Evolutionary conservation across 176 grass and related monocot genomes (phyloP).

Genomic region (Guadua angustifolia): DNA sequence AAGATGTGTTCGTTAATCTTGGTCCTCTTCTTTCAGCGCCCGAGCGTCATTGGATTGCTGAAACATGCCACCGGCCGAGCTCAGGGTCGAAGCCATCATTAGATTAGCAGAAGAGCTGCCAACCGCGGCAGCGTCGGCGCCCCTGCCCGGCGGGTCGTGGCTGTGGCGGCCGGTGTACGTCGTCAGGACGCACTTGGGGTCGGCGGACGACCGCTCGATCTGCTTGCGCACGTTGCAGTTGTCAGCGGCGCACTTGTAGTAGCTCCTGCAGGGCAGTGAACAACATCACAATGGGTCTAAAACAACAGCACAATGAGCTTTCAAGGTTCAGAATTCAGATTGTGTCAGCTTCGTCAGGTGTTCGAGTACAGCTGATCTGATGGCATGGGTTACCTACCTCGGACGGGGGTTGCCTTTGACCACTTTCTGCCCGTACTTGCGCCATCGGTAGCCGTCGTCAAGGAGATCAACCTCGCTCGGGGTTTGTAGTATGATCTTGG

Average conservation of each 20-base stretch:
- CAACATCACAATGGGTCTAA: background rate
- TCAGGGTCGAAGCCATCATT: background rate
- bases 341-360: background rate
- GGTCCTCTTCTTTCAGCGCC: conserved; percentile 48
- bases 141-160: conserved; percentile 45
- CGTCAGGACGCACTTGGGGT: conserved; percentile 51
- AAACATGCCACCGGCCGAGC: background rate
- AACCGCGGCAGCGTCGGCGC: background rate
- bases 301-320: background rate
- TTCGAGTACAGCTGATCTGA: background rate
- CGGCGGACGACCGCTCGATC: conserved; percentile 51
- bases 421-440: conserved; percentile 66
- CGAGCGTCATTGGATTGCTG: conserved; percentile 19
- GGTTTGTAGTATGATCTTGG: conserved; percentile 62
- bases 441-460: conserved; percentile 67
- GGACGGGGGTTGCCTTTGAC: conserved; percentile 68
- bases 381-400: conserved; percentile 32
- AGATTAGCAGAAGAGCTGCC: conserved; percentile 20
- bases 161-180: conserved; percentile 58
- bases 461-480: conserved; percentile 62
- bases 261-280: conserved; percentile 41
- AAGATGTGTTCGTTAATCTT: background rate
- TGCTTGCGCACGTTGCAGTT: conserved; percentile 60
- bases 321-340: background rate
- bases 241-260: conserved; percentile 62